Evolutionary conservation across 257 asterid genomes (phyloP), one percentile per base, ranked within the genome.

Genomic region (Thymus mandschuricus): DNA sequence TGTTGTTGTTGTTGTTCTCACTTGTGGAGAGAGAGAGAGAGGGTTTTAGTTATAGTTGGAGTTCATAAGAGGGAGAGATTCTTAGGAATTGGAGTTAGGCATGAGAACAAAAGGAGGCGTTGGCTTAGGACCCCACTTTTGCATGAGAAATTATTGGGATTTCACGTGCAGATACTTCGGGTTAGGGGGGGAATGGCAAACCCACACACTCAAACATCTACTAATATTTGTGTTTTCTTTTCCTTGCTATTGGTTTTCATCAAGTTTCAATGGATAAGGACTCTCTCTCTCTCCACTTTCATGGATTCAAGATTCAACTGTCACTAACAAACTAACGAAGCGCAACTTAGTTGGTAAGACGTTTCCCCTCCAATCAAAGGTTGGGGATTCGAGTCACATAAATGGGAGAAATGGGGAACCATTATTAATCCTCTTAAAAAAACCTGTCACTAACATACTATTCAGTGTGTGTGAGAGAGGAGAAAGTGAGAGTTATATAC

Each of bases 111-210:
- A 86, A 76, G 79, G 76, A 79, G 84, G 78, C 79, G 91, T 83
- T 85, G 93, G 83, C 83, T 60, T 57, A 60, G 54, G 90, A 79
- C 72, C 98, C 97, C 95, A 88, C 98, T 27, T 55, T 83, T 90
- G 93, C 97, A 90, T 92, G 96, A 87, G 82, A 90, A 92, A 92
- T 92, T 76, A 90, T 92, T 92, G 96, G 89, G 68, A 82, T 76
- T 87, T 92, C 98, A 92, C 95, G 95, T 90, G 97, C 83, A 83
- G 40, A 73, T 70, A 75, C 71, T 72, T 31, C 15, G 58, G 64
- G 48, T 72, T 31, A 52, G 58, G 64, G 48, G 64, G 57, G 5
- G 31, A 57, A 68, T 21, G 21, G 21, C 21, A 56, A 45, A 27
- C 8, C 13, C 21, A 21, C 21, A 21, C 21, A 68, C 28, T 9